These are phyloP conservation scores for Aureobasidium sp. DNA, from an alignment of 2,329 filamentous ascomycete genomes.

Conservation along the genomic window DNA sequence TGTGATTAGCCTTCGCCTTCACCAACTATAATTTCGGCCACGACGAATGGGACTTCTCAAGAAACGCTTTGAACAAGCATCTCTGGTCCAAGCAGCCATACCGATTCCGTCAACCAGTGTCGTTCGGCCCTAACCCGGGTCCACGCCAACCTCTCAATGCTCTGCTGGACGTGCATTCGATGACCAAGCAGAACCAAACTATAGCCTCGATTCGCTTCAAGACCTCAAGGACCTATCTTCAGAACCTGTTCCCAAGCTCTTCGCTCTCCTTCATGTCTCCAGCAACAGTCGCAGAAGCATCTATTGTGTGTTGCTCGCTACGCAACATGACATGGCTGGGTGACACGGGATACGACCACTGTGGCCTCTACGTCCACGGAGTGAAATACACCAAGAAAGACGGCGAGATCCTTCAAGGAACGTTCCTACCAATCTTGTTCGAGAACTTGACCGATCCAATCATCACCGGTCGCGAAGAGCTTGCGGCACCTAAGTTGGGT, in stretches of 20 bases:
- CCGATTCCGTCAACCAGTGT: constrained; percentile 34
- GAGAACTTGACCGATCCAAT: constrained; percentile 51
- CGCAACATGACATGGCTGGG: constrained; percentile 50
- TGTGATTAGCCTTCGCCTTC: constrained; percentile 16
- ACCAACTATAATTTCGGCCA: constrained; percentile 25
- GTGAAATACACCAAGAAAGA: constrained; percentile 45
- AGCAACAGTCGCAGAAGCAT: constrained; percentile 32
- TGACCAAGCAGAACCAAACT: constrained; percentile 18
- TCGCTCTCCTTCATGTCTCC: constrained; percentile 30
- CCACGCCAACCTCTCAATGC: constrained; percentile 25
- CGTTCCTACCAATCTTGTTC: constrained; percentile 48
- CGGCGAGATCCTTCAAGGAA: constrained; percentile 40
- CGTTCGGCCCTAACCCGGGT: constrained; percentile 33
- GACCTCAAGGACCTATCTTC: constrained; percentile 31
- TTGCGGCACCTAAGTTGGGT: constrained; percentile 47
- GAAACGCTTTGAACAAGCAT: constrained; percentile 42
- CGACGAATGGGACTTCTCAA: constrained; percentile 49
- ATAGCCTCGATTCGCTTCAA: constrained; percentile 35
- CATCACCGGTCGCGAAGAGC: constrained; percentile 48
- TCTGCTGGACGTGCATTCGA: constrained; percentile 9
- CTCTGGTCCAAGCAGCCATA: constrained; percentile 35
- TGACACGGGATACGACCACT: constrained; percentile 46
- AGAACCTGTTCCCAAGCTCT: constrained; percentile 31
- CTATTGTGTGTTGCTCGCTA: constrained; percentile 31
- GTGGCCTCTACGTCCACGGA: constrained; percentile 53